Percentiles rank a stretch among this genome's conserved stretches.
Evolutionary conservation across 345 rosid species (phyloP).

Genomic region (Clausena lansium): DNA sequence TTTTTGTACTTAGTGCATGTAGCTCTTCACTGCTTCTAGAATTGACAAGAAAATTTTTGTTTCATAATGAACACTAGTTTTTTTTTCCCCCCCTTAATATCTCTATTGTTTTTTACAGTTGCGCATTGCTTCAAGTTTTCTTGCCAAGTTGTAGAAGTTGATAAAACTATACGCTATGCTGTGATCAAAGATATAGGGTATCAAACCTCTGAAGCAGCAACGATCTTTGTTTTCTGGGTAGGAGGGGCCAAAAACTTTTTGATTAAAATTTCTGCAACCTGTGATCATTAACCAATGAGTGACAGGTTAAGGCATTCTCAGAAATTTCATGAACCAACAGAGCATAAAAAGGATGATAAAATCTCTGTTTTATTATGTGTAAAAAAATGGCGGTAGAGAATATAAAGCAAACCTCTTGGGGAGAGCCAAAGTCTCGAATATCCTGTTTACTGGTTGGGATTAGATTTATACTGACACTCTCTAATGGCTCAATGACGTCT

Average conservation of each 20-base stretch:
- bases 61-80: neutral
- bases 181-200: constrained; percentile 2
- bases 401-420: constrained; percentile 59
- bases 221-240: constrained; percentile 71
- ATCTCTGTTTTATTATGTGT: neutral
- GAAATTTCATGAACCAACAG: neutral
- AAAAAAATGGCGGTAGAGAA: neutral
- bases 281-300: constrained; percentile 21
- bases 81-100: neutral
- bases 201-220: constrained; percentile 70
- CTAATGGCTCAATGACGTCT: constrained; percentile 95
- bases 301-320: neutral
- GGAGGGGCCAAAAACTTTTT: constrained; percentile 82
- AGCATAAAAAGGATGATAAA: neutral
- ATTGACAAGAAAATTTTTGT: neutral
- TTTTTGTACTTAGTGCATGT: neutral
- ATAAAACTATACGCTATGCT: neutral
- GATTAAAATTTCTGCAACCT: constrained; percentile 86
- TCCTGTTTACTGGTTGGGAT: constrained; percentile 67
- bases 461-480: constrained; percentile 70
- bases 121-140: neutral
- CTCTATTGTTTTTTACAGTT: neutral
- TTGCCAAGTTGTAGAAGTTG: neutral
- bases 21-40: neutral
- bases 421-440: constrained; percentile 82